These are phyloP conservation scores for Coccomyxa subellipsoidea DNA, from an alignment of 163 green algal genomes.

Conservation along the genomic window DNA sequence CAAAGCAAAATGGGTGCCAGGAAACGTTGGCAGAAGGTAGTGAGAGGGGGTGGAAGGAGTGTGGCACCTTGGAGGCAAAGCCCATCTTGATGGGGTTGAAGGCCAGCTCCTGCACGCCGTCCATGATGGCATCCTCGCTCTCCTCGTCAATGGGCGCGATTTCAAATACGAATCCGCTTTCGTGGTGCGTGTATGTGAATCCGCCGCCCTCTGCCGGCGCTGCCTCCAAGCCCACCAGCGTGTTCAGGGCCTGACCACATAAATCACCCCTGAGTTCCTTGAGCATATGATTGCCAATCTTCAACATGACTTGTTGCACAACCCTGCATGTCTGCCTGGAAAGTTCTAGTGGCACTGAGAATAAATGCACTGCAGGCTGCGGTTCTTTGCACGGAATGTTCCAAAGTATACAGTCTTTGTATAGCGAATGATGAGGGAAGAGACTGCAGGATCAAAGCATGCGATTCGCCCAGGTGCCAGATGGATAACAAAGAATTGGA, in stretches of 20 bases:
- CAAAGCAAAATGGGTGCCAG: no score
- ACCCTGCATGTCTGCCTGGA: no score
- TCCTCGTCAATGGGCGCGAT: not conserved
- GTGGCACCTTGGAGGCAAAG: constrained; percentile 7
- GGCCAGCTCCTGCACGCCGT: constrained; percentile 12
- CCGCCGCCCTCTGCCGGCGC: not conserved
- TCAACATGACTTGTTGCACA: no score
- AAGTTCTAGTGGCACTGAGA: no score
- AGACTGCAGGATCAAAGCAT: not conserved
- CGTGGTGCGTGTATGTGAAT: constrained; percentile 17
- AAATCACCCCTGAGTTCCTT: not conserved
- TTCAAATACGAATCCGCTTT: constrained; percentile 17
- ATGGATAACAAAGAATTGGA: not conserved
- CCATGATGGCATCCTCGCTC: not conserved
- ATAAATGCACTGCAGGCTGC: no score
- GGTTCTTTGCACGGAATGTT: no score
- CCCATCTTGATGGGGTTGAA: constrained; percentile 26
- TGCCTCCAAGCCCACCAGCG: constrained; percentile 17
- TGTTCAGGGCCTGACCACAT: constrained; percentile 9
- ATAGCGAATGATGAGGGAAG: no score
- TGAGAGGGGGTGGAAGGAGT: not conserved
- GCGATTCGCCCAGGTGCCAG: not conserved
- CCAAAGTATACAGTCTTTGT: no score
- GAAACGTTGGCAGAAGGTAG: no score
- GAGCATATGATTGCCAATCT: no score